Percentiles rank a stretch among this genome's conserved stretches.
Evolutionary conservation across 1,284 basidiomycete species (phyloP).

Genomic region (Omphalotus olearius): DNA sequence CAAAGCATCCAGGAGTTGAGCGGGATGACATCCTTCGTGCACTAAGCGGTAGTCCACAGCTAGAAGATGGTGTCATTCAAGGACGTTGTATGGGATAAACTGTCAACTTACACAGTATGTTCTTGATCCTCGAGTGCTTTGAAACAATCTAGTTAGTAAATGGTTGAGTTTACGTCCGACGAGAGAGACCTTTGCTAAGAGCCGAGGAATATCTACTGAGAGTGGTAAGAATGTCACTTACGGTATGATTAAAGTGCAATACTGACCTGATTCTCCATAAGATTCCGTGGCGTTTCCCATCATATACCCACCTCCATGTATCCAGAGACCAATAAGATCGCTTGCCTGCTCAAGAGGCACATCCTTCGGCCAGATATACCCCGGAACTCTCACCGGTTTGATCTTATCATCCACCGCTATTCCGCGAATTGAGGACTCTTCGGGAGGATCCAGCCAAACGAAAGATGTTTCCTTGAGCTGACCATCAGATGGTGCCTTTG

Average conservation of each 20-base stretch:
- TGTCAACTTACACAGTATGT: slow-evolving; percentile 12
- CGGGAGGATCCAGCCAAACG: slow-evolving; percentile 20
- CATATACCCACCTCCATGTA: slow-evolving; percentile 24
- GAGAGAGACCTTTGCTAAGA: slow-evolving; percentile 3
- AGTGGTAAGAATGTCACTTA: background rate
- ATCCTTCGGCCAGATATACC: slow-evolving; percentile 22
- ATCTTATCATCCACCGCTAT: slow-evolving; percentile 18
- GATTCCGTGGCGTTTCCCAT: slow-evolving; percentile 21
- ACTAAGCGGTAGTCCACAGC: slow-evolving; percentile 22
- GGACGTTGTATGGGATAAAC: background rate
- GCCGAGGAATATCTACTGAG: slow-evolving; percentile 10
- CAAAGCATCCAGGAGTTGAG: slow-evolving; percentile 22
- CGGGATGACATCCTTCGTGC: slow-evolving; percentile 20
- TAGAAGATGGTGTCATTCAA: slow-evolving; percentile 1
- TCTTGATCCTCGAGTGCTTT: slow-evolving; percentile 12
- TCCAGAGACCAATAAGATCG: slow-evolving; percentile 20
- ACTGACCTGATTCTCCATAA: slow-evolving; percentile 17
- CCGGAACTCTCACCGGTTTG: slow-evolving; percentile 19
- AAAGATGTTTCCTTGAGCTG: slow-evolving; percentile 22
- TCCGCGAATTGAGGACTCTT: slow-evolving; percentile 12
- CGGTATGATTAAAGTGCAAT: background rate
- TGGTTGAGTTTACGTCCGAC: background rate
- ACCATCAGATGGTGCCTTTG: slow-evolving; percentile 15
- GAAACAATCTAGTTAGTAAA: slow-evolving; percentile 3
- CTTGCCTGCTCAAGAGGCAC: slow-evolving; percentile 11